Conservation (phyloP, 441 rosid genomes). For the Syzygium malaccense region DNA sequence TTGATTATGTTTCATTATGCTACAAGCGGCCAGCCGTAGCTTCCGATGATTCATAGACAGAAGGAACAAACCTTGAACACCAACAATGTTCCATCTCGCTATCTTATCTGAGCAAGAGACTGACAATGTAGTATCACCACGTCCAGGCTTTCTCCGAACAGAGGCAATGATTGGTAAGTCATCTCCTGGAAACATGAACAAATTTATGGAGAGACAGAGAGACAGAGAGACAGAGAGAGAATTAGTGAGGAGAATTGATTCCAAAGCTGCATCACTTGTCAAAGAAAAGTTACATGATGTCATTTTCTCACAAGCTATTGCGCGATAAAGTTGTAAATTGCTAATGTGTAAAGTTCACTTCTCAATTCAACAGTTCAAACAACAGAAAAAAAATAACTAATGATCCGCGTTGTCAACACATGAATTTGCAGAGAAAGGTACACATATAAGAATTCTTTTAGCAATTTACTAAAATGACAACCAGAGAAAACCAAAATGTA, state of each 20-base stretch:
- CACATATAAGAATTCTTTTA: neutral
- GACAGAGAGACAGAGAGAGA: neutral
- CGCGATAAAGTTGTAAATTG: neutral
- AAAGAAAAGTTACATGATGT: neutral
- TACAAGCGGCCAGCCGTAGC: neutral
- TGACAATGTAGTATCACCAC: constrained; percentile 82
- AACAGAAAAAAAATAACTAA: neutral
- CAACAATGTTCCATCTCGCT: constrained; percentile 86
- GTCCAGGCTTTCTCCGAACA: constrained; percentile 97
- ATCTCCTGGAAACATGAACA: constrained; percentile 25
- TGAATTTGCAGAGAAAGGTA: neutral
- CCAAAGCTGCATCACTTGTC: neutral
- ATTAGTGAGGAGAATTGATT: neutral
- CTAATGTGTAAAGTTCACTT: neutral
- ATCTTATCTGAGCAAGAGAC: constrained; percentile 95
- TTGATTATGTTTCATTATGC: neutral
- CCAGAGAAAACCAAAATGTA: neutral
- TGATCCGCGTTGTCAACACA: neutral
- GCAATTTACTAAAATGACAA: neutral
- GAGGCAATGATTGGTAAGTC: constrained; percentile 24
- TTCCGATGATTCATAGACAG: neutral
- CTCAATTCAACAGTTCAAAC: neutral
- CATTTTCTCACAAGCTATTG: neutral
- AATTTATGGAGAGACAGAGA: neutral
- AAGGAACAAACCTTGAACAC: constrained; percentile 70